Base-by-base conservation (phyloP, 2,329 filamentous ascomycete species). In the Dissoconium aciculare region DNA sequence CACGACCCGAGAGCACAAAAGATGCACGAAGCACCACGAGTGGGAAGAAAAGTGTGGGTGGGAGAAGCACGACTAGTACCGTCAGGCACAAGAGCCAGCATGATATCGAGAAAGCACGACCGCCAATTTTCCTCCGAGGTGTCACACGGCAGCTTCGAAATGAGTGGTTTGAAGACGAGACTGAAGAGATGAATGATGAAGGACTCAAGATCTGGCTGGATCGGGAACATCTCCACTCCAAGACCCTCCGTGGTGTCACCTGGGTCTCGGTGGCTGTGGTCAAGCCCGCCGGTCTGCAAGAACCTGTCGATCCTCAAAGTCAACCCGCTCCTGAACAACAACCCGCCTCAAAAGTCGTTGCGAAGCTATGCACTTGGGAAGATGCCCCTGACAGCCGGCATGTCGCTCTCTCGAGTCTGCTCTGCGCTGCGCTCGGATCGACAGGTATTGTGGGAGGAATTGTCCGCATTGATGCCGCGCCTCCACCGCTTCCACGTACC, bases 181-280 rank as follows among this genome's bases (percentile, higher is more conserved):
- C 47, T 21, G 66, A 49, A 28, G 50, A 55, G 13, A 60, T 63
- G 12, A 66, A 69, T 30, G 59, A 67, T 39, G 57, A 66, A 26
- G 67, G 67, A 8, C 62, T 94, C 27, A 77, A 70, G 38, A 65
- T 94, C 14, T 95, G 87, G 82, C 64, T 94, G 5, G 84, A 93
- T 50, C 68, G 74, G 17, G 83, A 93, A 36, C 57, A 83, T 15
- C 62, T 91, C 13, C 61, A 71, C 10, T 71, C 71, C 4, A 79
- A 77, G 44, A 71, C 77, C 8, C 67, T 94, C 27, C 71, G 76
- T 42, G 83, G 82, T 0, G 65, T 80, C 8, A 78, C 69, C 29
- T 93, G 75, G 63, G 84, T 78, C 1, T 66, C 69, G 10, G 77
- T 94, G n/a, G 77, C 80, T n/a, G 61, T 94, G n/a, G 68, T 95